Percentiles rank a stretch among this genome's conserved stretches.
Conservation (phyloP, 2,329 filamentous ascomycete species). For the Diaporthe humulicola region DNA sequence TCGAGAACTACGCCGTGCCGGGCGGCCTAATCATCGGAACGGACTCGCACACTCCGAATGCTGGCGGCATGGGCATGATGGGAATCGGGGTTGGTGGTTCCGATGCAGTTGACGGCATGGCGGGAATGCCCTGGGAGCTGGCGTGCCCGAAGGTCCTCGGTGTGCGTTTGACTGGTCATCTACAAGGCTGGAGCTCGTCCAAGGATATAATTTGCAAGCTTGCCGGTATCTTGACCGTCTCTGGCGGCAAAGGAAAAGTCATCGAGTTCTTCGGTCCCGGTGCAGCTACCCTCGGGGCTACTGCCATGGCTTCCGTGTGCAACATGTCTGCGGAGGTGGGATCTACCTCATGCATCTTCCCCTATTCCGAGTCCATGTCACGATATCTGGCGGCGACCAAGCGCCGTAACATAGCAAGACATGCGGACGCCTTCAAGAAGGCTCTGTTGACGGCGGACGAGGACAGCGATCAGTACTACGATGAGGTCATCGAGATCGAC, state of each 20-base stretch:
- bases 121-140: constrained; percentile 96
- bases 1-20: constrained; percentile 97
- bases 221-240: constrained; percentile 90
- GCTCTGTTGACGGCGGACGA: constrained; percentile 71
- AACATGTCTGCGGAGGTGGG: constrained; percentile 95
- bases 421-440: constrained; percentile 74
- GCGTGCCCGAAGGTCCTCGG: constrained; percentile 93
- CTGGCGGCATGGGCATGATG: constrained; percentile 90
- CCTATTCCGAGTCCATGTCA: constrained; percentile 85
- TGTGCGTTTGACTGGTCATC: constrained; percentile 84
- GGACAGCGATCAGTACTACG: constrained; percentile 87
- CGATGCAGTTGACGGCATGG: constrained; percentile 97
- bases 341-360: constrained; percentile 94
- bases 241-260: constrained; percentile 93
- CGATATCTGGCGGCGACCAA: constrained; percentile 91
- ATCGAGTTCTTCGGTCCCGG: constrained; percentile 95
- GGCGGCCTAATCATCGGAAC: constrained; percentile 99
- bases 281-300: constrained; percentile 88
- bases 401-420: constrained; percentile 76
- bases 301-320: constrained; percentile 91
- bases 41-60: constrained; percentile 97
- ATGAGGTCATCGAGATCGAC: constrained; percentile 91
- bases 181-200: constrained; percentile 91
- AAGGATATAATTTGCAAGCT: constrained; percentile 91
- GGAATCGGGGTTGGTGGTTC: constrained; percentile 98